Conservation (phyloP, 2,329 filamentous ascomycete species). For the Aspergillus clavatus region DNA sequence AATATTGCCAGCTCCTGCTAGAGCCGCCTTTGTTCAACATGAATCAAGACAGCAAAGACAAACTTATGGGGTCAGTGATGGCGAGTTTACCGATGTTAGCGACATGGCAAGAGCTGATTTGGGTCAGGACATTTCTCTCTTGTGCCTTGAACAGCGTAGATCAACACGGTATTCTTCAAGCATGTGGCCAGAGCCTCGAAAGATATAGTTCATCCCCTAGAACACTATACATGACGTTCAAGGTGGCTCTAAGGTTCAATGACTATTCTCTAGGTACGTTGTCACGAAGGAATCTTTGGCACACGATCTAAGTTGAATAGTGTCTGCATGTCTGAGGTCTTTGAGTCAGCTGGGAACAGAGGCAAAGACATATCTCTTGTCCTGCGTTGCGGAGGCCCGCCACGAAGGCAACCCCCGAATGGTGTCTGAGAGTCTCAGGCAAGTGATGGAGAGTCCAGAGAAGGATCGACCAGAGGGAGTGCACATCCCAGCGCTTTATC, state of each 20-base stretch:
- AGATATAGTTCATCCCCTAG: slow-evolving; percentile 56
- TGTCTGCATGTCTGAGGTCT: slow-evolving; percentile 53
- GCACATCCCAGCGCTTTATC: slow-evolving; percentile 60
- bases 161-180: slow-evolving; percentile 49
- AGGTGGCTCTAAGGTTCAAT: slow-evolving; percentile 57
- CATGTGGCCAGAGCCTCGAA: slow-evolving; percentile 58
- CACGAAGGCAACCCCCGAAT: slow-evolving; percentile 57
- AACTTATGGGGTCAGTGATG: slow-evolving; percentile 56
- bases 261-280: slow-evolving; percentile 52
- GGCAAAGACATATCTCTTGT: slow-evolving; percentile 65
- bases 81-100: not conserved
- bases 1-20: slow-evolving; percentile 66
- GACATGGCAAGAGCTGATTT: slow-evolving; percentile 10
- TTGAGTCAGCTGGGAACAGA: slow-evolving; percentile 52
- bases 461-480: slow-evolving; percentile 46
- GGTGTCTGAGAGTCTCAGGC: slow-evolving; percentile 55
- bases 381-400: slow-evolving; percentile 74
- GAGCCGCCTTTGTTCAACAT: slow-evolving; percentile 62
- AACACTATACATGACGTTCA: slow-evolving; percentile 72
- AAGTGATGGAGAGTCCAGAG: slow-evolving; percentile 55
- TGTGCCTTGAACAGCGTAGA: slow-evolving; percentile 61
- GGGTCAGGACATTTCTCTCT: slow-evolving; percentile 63
- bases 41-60: slow-evolving; percentile 62
- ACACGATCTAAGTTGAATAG: slow-evolving; percentile 43
- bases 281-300: slow-evolving; percentile 10